phyloP scores from a whole-genome alignment of 148 eudicot genomes.

The Fallopia convolvulus region DNA sequence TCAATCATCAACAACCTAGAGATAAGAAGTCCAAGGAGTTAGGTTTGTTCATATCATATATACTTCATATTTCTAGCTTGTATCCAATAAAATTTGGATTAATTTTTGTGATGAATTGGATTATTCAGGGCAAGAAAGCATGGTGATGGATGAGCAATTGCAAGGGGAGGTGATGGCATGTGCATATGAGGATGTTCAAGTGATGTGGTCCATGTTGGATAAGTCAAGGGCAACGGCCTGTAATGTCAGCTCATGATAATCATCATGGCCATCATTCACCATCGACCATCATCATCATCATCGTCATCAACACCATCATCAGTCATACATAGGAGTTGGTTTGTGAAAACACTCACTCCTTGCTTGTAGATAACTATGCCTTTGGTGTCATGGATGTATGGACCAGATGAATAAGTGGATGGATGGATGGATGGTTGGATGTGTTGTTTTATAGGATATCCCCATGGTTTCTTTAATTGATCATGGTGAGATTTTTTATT shows the following conservation, averaged over 20 bases:
- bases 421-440: constrained; percentile 6
- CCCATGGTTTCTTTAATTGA: constrained; percentile 28
- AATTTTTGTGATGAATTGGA: neutral
- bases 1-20: constrained; percentile 36
- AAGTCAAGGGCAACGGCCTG: constrained; percentile 46
- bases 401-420: neutral
- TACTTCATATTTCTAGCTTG: neutral
- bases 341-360: neutral
- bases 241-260: constrained; percentile 27
- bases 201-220: constrained; percentile 91
- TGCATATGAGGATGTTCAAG: constrained; percentile 79
- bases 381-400: constrained; percentile 7
- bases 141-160: constrained; percentile 42
- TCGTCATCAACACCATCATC: constrained; percentile 2
- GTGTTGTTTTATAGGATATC: constrained; percentile 28
- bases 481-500: constrained; percentile 45
- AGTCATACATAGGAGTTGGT: constrained; percentile 9
- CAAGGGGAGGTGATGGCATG: constrained; percentile 93
- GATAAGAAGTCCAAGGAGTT: constrained; percentile 33
- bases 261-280: neutral
- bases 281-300: neutral
- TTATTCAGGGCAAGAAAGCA: constrained; percentile 36
- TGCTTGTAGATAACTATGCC: constrained; percentile 4
- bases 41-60: neutral
- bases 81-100: neutral